Percentiles rank a stretch among this genome's conserved stretches.
These are phyloP conservation scores for Paramecium octaurelia DNA, from an alignment of 73 alveolate genomes.

Conservation along the genomic window DNA sequence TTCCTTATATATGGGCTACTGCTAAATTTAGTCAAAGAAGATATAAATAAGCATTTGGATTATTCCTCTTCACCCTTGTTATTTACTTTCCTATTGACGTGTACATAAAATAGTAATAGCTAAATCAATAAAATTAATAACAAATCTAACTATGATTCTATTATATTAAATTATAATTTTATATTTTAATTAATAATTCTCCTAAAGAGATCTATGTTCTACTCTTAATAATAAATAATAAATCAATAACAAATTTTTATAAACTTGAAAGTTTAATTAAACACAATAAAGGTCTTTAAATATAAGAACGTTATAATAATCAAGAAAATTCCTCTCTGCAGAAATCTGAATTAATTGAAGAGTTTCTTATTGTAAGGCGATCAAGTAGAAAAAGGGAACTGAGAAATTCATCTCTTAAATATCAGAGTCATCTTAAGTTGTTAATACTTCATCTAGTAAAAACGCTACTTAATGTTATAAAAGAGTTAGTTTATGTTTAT, in stretches of 20 bases:
- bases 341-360: too few species aligned
- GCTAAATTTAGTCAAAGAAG: neutral
- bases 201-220: neutral
- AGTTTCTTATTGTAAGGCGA: neutral
- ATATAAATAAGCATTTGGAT: conserved; percentile 14
- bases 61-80: neutral
- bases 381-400: neutral
- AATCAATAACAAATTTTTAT: too few species aligned
- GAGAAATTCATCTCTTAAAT: neutral
- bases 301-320: too few species aligned
- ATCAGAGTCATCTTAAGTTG: neutral
- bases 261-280: too few species aligned
- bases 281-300: too few species aligned
- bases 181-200: neutral
- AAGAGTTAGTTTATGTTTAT: too few species aligned
- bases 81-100: neutral
- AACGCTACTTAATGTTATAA: neutral
- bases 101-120: neutral
- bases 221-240: too few species aligned
- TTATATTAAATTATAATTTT: neutral
- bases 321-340: too few species aligned
- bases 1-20: conserved; percentile 7
- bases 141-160: neutral
- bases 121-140: neutral
- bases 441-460: neutral